Evolutionary conservation across 2,329 filamentous ascomycete species (phyloP).

Genomic region (Canariomyces notabilis): DNA sequence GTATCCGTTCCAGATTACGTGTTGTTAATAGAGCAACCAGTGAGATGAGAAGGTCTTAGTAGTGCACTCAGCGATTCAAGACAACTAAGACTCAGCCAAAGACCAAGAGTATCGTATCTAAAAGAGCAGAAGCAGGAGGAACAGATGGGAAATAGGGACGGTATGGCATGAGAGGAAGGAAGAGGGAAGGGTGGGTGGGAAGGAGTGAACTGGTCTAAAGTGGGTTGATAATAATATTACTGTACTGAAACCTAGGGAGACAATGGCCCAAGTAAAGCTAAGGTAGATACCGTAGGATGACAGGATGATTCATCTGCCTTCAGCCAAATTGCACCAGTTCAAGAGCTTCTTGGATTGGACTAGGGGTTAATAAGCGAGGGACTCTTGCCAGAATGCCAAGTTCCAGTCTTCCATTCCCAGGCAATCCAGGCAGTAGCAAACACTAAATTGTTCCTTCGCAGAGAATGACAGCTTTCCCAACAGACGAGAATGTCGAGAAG

Average conservation of each 20-base stretch:
- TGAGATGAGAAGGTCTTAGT: too few relatives aligned
- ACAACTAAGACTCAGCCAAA: background rate
- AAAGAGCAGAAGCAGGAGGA: background rate
- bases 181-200: conserved; percentile 11
- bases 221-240: conserved; percentile 15
- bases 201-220: conserved; percentile 8
- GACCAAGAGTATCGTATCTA: background rate
- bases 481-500: too few relatives aligned
- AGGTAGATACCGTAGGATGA: conserved; percentile 17
- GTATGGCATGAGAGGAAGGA: conserved; percentile 8
- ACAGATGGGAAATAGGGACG: conserved; percentile 4
- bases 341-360: conserved; percentile 5
- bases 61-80: too few relatives aligned
- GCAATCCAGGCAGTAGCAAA: conserved; percentile 5
- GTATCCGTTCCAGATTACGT: too few relatives aligned
- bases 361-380: conserved; percentile 16
- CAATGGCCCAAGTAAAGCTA: background rate
- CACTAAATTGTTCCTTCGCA: background rate
- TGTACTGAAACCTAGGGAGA: conserved; percentile 20
- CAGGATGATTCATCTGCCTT: conserved; percentile 23
- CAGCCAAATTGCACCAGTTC: conserved; percentile 24
- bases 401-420: conserved; percentile 11
- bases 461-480: background rate
- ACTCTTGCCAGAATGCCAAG: conserved; percentile 10
- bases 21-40: too few relatives aligned